Evolutionary conservation across 352 stramenopile species (phyloP), one percentile per base, ranked within the genome.

Genomic region (Globisporangium iwayamae): DNA sequence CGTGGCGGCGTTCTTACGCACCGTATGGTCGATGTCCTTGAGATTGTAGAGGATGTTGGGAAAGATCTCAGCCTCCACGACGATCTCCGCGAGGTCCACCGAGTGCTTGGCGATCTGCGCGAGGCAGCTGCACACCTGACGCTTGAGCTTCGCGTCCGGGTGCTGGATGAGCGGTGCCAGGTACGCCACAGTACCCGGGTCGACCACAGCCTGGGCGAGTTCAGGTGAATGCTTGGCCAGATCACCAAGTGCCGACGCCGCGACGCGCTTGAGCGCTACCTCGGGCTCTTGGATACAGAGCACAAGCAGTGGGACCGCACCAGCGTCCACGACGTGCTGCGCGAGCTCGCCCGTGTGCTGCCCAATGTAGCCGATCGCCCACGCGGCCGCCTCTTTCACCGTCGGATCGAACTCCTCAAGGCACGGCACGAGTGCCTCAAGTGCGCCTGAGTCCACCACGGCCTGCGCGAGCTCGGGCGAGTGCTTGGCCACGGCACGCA

Each of bases 31-130:
- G 39, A 94, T 94, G 69, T 98, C 94, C 71, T 98, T 98, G 59
- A 98, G 86, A 63, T 90, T 98, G 71, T 96, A 97, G 20, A 98
- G 71, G 50, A 98, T 97, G 66, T 97, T 97, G 34, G 94, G 94
- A 80, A 98, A 98, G 39, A 98, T 96, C 68, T 98, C 94, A 10
- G 94, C 92, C 66, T 98, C 94, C 6, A 98, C 94, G 16, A 98
- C 94, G 43, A 97, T 95, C 70, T 98, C 94, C 0, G 94, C 94
- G 34, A 98, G 79, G 66, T 98, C 94, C 16, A 98, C 94, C 13
- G 81, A 96, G 78, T 98, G 94, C 69, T 98, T 98, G 56, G 94
- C 89, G 56, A 98, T 97, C 70, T 98, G 94, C 4, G 92, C 93
- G 36, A 98, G 81, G 64, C 85, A 96, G 69, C 87, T 94, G 79